phyloP scores from a whole-genome alignment of 2,329 filamentous ascomycete genomes.

The Fusarium mundagurra region DNA sequence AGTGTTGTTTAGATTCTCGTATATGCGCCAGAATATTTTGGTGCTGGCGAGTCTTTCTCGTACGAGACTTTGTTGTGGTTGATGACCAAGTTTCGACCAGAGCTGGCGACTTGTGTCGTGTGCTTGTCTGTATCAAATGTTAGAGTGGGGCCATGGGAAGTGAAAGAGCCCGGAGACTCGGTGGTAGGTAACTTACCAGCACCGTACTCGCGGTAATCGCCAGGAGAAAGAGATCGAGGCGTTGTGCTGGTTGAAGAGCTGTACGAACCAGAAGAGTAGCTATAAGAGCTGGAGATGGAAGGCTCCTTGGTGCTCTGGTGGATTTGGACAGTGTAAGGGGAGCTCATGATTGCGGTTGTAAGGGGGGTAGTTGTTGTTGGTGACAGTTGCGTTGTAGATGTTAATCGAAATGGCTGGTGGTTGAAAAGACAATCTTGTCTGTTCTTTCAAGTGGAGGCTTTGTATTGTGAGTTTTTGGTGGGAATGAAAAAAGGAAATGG shows the following conservation, averaged over 20 bases:
- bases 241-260: constrained; percentile 40
- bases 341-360: constrained; percentile 40
- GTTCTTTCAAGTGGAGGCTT: constrained; percentile 8
- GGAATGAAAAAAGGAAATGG: constrained; percentile 3
- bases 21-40: constrained; percentile 41
- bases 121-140: constrained; percentile 40
- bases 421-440: neutral
- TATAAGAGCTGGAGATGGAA: constrained; percentile 43
- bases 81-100: constrained; percentile 44
- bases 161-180: constrained; percentile 9
- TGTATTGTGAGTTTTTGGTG: constrained; percentile 30
- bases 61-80: constrained; percentile 46
- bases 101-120: constrained; percentile 36
- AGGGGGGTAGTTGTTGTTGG: constrained; percentile 13
- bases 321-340: constrained; percentile 44
- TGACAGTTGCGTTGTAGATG: neutral
- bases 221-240: constrained; percentile 43
- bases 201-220: constrained; percentile 46
- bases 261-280: constrained; percentile 43
- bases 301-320: constrained; percentile 47
- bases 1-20: neutral
- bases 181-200: constrained; percentile 42
- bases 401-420: constrained; percentile 9
- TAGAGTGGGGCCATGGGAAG: constrained; percentile 25
- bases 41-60: constrained; percentile 46